Conservation (phyloP, 768 basidiomycete genomes). For the Krasilnikovozyma curviuscula region DNA sequence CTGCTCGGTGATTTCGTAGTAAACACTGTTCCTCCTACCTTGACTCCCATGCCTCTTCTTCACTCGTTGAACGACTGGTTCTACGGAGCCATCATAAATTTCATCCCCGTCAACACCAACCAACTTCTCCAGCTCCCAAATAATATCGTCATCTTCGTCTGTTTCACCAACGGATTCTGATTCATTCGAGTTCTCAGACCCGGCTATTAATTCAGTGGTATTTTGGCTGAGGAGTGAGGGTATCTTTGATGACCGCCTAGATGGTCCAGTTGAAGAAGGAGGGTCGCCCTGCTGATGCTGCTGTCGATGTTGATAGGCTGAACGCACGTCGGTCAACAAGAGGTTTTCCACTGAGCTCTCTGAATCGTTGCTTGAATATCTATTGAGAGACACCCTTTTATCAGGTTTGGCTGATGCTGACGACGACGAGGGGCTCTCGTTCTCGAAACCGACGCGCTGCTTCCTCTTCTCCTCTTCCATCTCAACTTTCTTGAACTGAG, state of each 20-base stretch:
- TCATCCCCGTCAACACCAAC: slow-evolving; percentile 19
- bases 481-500: background rate
- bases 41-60: background rate
- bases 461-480: background rate
- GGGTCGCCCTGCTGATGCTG: background rate
- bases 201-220: no score
- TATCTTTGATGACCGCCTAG: no score
- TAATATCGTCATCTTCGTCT: no score
- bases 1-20: slow-evolving; percentile 19
- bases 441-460: background rate
- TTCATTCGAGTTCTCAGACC: no score
- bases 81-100: slow-evolving; percentile 8
- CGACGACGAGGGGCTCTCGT: background rate
- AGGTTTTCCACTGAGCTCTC: background rate
- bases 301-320: background rate
- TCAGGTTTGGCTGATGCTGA: background rate
- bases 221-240: no score
- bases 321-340: slow-evolving; percentile 7
- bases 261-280: no score
- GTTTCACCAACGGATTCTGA: no score
- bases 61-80: background rate
- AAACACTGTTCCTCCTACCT: slow-evolving; percentile 6
- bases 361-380: background rate
- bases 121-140: slow-evolving; percentile 17
- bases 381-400: background rate